These are phyloP conservation scores for Aciculoconidium aculeatum DNA, from an alignment of 805 yeast species.

Conservation along the genomic window DNA sequence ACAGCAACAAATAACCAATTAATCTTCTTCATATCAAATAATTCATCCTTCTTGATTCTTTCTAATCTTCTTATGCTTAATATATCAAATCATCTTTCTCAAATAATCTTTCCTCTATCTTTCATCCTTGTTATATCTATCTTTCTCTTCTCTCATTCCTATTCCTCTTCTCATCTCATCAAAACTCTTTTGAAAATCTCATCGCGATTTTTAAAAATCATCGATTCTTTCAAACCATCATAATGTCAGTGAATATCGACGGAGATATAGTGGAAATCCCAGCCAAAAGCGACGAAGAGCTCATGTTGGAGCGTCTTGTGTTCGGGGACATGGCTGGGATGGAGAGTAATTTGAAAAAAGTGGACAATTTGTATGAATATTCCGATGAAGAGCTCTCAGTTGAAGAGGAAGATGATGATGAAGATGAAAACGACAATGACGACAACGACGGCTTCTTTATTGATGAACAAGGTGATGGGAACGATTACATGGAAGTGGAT, in stretches of 20 bases:
- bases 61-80: no score
- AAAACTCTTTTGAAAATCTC: no score
- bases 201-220: slow-evolving; percentile 1
- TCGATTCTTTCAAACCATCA: slow-evolving; percentile 3
- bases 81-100: no score
- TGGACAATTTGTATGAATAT: slow-evolving; percentile 51
- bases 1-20: no score
- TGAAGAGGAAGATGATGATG: slow-evolving; percentile 17
- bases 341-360: slow-evolving; percentile 54
- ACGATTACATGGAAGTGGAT: slow-evolving; percentile 12
- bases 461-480: slow-evolving; percentile 41
- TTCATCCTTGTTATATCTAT: no score
- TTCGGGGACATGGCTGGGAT: slow-evolving; percentile 85
- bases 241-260: slow-evolving; percentile 10
- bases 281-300: slow-evolving; percentile 81
- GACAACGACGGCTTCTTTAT: slow-evolving; percentile 38
- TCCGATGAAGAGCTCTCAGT: slow-evolving; percentile 28
- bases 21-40: not conserved
- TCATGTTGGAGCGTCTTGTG: slow-evolving; percentile 71
- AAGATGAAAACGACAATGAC: slow-evolving; percentile 26
- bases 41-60: no score
- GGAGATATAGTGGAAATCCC: slow-evolving; percentile 35
- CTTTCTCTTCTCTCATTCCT: no score
- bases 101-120: no score
- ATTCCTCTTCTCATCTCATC: no score